Conservation (phyloP, 2,329 filamentous ascomycete species). For the Stromatinia cepivora region DNA sequence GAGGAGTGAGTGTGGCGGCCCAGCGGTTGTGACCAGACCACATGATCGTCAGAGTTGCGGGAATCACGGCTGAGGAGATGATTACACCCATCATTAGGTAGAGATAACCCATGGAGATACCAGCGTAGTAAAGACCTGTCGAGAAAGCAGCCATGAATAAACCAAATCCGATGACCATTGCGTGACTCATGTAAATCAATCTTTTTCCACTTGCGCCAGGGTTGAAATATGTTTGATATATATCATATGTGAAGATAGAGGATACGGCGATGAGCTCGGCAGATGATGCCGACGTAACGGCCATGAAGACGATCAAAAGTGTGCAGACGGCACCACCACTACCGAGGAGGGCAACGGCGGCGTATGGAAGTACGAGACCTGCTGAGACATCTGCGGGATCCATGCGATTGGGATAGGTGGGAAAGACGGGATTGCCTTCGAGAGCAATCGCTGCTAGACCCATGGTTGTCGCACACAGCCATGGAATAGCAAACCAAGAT, state of each 20-base stretch:
- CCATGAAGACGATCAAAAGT: conserved; percentile 83
- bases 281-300: conserved; percentile 75
- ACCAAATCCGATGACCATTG: conserved; percentile 71
- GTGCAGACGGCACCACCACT: conserved; percentile 78
- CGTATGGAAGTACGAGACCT: conserved; percentile 81
- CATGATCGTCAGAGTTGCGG: conserved; percentile 75
- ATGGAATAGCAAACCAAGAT: conserved; percentile 90
- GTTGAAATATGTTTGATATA: conserved; percentile 86
- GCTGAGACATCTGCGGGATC: conserved; percentile 72
- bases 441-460: conserved; percentile 79
- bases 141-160: conserved; percentile 76
- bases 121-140: conserved; percentile 62
- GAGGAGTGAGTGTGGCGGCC: conserved; percentile 68
- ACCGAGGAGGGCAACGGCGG: conserved; percentile 79
- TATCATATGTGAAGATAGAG: conserved; percentile 84
- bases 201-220: conserved; percentile 71
- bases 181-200: conserved; percentile 78
- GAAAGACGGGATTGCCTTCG: conserved; percentile 70
- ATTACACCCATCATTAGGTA: conserved; percentile 92
- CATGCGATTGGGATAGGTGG: conserved; percentile 73
- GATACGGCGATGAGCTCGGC: conserved; percentile 85
- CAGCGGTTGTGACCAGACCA: conserved; percentile 80
- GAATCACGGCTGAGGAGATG: conserved; percentile 81
- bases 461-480: conserved; percentile 86
- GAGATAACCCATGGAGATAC: conserved; percentile 83